These are phyloP conservation scores for Beauveria sp. DNA, from an alignment of 2,329 filamentous ascomycete genomes.

Conservation along the genomic window DNA sequence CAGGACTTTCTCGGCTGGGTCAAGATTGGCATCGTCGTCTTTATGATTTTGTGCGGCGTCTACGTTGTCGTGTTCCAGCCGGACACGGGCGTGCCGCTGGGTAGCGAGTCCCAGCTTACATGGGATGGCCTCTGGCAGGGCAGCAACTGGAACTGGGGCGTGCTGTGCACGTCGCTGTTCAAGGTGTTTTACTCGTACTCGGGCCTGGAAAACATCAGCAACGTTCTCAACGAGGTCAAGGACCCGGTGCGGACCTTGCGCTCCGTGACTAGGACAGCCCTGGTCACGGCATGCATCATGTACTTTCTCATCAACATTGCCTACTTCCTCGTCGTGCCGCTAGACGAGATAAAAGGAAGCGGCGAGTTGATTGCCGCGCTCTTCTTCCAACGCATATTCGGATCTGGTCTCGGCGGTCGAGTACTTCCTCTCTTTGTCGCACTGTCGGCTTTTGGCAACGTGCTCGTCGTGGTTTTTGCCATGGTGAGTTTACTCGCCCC, in stretches of 20 bases:
- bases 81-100: constrained; percentile 11
- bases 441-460: constrained; percentile 60
- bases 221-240: constrained; percentile 64
- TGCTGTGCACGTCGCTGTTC: constrained; percentile 59
- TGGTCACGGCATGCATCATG: constrained; percentile 53
- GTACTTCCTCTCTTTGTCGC: constrained; percentile 59
- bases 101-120: constrained; percentile 15
- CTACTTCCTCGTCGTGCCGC: constrained; percentile 56
- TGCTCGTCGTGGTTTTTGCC: constrained; percentile 65
- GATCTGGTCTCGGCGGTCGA: constrained; percentile 45
- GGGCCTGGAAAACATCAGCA: constrained; percentile 59
- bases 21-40: constrained; percentile 51
- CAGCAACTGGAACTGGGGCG: constrained; percentile 62
- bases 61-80: constrained; percentile 47
- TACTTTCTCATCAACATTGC: constrained; percentile 61
- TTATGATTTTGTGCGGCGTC: constrained; percentile 54
- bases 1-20: constrained; percentile 57
- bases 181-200: constrained; percentile 65
- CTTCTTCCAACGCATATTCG: constrained; percentile 60
- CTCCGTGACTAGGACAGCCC: constrained; percentile 51
- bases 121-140: constrained; percentile 55
- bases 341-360: constrained; percentile 58
- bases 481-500: constrained; percentile 36
- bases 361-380: constrained; percentile 61
- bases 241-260: constrained; percentile 59